These are phyloP conservation scores for Tolypocladium inflatum DNA, from an alignment of 2,329 filamentous ascomycete genomes.

Conservation along the genomic window DNA sequence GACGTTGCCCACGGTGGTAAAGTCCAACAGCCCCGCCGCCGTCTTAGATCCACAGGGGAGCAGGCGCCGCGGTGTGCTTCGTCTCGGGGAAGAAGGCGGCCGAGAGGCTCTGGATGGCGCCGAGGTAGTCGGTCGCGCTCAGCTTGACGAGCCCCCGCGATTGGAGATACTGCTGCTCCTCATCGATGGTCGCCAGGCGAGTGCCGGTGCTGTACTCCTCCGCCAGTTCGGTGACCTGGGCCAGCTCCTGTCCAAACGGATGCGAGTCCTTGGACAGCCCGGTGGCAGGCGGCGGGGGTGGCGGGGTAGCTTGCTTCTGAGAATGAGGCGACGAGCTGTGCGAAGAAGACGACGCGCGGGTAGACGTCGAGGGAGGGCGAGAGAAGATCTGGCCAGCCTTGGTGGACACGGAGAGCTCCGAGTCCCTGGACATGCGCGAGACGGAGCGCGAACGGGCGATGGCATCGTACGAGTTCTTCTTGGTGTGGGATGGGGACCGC, in stretches of 20 bases:
- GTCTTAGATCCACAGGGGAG: conserved; percentile 39
- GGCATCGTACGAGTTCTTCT: conserved; percentile 67
- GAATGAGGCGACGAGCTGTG: conserved; percentile 20
- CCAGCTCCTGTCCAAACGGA: conserved; percentile 83
- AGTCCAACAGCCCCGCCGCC: background rate
- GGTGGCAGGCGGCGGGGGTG: conserved; percentile 22
- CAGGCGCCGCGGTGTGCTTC: conserved; percentile 20
- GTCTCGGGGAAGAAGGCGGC: conserved; percentile 45
- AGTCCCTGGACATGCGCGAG: conserved; percentile 47
- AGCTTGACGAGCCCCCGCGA: conserved; percentile 64
- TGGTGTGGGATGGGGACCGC: conserved; percentile 79
- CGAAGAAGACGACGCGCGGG: conserved; percentile 38
- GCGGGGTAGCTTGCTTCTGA: conserved; percentile 16
- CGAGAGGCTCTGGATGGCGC: conserved; percentile 65
- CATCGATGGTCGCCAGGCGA: conserved; percentile 52
- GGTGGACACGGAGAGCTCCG: conserved; percentile 41
- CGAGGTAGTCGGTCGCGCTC: conserved; percentile 72
- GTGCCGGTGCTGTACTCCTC: conserved; percentile 71
- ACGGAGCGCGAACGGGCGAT: conserved; percentile 58
- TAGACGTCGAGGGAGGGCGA: conserved; percentile 47
- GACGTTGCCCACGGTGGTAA: background rate
- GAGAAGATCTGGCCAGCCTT: conserved; percentile 49
- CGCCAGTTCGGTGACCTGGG: conserved; percentile 84
- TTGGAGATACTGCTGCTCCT: conserved; percentile 56
- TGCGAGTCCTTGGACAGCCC: conserved; percentile 34